These are phyloP conservation scores for Dentipellis sp. DNA, from an alignment of 768 basidiomycete species.

Conservation along the genomic window DNA sequence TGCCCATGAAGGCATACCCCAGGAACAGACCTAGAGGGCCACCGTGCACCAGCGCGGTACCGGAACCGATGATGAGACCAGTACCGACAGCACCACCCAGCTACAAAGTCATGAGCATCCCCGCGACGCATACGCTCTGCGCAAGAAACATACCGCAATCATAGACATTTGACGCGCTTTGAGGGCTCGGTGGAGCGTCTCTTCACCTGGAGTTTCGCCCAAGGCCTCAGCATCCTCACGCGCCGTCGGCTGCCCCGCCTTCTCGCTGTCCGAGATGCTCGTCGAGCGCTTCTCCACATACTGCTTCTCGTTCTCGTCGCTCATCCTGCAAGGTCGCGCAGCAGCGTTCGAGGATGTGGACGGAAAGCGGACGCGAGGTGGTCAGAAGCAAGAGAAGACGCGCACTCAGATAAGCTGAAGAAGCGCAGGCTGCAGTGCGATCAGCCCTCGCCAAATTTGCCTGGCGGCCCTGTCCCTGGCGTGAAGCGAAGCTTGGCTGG, in stretches of 20 bases:
- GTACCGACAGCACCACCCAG: conserved; percentile 27
- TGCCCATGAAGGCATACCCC: conserved; percentile 39
- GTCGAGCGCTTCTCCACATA: background rate
- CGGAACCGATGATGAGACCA: conserved; percentile 33
- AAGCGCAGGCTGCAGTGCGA: too few relatives aligned
- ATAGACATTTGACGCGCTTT: conserved; percentile 29
- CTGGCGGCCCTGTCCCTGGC: too few relatives aligned
- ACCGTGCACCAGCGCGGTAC: conserved; percentile 46
- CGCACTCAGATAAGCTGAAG: background rate
- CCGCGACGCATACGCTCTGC: background rate
- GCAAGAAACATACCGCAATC: conserved; percentile 23
- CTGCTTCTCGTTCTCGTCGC: background rate
- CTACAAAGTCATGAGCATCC: conserved; percentile 4
- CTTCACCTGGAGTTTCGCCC: conserved; percentile 17
- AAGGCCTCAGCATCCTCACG: conserved; percentile 4
- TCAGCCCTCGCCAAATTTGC: too few relatives aligned
- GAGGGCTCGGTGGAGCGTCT: conserved; percentile 25
- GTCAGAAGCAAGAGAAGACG: background rate
- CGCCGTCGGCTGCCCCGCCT: background rate
- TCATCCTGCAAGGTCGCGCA: background rate
- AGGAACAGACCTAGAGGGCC: conserved; percentile 41
- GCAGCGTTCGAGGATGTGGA: background rate
- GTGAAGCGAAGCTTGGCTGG: too few relatives aligned
- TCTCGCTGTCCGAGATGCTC: background rate
- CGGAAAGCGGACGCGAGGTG: background rate